Percentiles rank a stretch among this genome's conserved stretches.
Evolutionary conservation across 495 filamentous ascomycete genomes (phyloP).

Genomic region (Aspergillus olivimuriae): DNA sequence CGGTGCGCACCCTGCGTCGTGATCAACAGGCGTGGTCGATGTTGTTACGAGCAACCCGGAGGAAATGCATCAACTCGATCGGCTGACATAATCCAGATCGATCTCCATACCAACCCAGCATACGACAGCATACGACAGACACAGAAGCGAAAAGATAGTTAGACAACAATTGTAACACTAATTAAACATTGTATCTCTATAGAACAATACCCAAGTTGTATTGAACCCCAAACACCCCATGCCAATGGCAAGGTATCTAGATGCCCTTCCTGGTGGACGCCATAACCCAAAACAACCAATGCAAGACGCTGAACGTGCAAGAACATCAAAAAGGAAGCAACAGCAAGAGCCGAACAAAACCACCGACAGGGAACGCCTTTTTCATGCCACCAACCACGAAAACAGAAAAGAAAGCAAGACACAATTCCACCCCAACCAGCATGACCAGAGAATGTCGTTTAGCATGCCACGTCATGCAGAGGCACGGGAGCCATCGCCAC

Average conservation of each 20-base stretch:
- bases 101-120: no score
- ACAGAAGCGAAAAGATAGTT: no score
- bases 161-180: no score
- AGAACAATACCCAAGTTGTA: no score
- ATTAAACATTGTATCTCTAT: no score
- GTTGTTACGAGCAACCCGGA: no score
- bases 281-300: slow-evolving; percentile 7
- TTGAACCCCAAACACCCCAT: no score
- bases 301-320: background rate
- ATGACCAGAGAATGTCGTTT: background rate
- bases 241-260: slow-evolving; percentile 3
- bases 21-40: no score
- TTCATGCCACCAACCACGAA: slow-evolving; percentile 8
- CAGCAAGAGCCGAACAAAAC: slow-evolving; percentile 1
- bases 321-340: background rate
- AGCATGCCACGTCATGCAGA: slow-evolving; percentile 10
- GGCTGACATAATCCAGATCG: no score
- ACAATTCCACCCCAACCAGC: background rate
- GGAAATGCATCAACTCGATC: no score
- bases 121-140: no score
- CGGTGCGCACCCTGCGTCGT: no score
- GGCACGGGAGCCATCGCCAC: slow-evolving; percentile 11
- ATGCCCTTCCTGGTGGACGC: slow-evolving; percentile 14
- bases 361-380: background rate
- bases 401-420: slow-evolving; percentile 5